Base-by-base conservation (phyloP, 2,329 filamentous ascomycete genomes). In the Stachybotrys elegans region DNA sequence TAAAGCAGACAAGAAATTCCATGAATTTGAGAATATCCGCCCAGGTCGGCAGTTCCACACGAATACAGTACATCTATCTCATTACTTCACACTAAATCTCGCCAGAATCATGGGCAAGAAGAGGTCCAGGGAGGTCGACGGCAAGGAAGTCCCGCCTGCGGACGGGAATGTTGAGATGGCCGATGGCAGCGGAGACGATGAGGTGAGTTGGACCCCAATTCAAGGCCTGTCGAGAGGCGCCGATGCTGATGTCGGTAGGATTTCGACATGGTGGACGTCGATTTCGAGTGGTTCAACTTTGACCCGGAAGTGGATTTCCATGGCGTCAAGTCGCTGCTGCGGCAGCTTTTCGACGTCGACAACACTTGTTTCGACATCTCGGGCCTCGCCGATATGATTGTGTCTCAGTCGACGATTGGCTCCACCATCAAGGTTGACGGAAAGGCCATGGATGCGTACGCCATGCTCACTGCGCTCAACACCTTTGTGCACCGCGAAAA, bases 211-310 rank as follows among this genome's bases (percentile, higher is more conserved):
- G 35, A 21, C 34, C 22, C 17, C 8, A 16, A 17, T 16, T 34
- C 8, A 16, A 34, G 6, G n/a, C 31, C n/a, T 50, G 44, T 50
- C 36, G 50, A 38, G 41, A 39, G 19, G 36, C 38, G 17, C 27
- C 14, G 14, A 29, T 29, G 42, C 44, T 53, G 29, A 52, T 43
- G 35, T 20, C 21, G 27, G 6, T 43, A 95, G 88, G 88, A 95
- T 58, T 86, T 90, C 59, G 87, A 95, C 61, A 86, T 92, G 64
- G 82, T 98, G 52, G 85, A 97, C 61, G 90, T 97, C 46, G 92
- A 97, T 53, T 98, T 98, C 59, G 93, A 98, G 71, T 97, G 90
- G 87, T 98, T 97, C 72, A 94, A 96, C 68, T 95, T 92, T 50
- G 85, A 93, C 56, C 76, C 87, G 2, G 81, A 86, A 7, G 78